Conservation (phyloP, 1,284 basidiomycete genomes). For the Ustilago bromivora region DNA sequence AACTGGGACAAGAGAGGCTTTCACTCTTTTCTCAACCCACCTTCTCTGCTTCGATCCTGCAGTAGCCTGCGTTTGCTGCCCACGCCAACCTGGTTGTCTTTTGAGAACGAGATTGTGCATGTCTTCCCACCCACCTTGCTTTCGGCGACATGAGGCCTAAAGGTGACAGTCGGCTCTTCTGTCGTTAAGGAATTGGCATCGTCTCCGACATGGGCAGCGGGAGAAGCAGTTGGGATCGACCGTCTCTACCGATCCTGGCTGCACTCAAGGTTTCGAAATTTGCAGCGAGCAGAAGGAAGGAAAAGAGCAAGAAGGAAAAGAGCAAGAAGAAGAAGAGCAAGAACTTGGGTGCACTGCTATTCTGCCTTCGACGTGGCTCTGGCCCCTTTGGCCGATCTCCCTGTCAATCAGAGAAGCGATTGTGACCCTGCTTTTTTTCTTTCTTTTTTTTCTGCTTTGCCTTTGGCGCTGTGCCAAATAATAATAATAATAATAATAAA, state of each 20-base stretch:
- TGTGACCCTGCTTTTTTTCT: conserved; percentile 16
- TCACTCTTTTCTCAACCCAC: neutral
- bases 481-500: too few species aligned
- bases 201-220: neutral
- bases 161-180: too few species aligned
- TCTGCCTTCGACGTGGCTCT: neutral
- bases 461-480: neutral
- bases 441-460: too few species aligned
- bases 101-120: neutral
- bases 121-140: neutral
- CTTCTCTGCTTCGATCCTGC: neutral
- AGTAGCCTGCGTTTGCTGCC: neutral
- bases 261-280: neutral
- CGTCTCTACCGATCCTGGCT: neutral
- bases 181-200: too few species aligned
- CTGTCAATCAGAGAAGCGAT: conserved; percentile 31
- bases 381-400: conserved; percentile 22
- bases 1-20: neutral
- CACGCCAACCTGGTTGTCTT: neutral
- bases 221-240: neutral
- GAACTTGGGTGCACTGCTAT: conserved; percentile 1
- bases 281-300: neutral
- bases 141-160: too few species aligned
- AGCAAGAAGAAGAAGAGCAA: too few species aligned
- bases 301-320: neutral